Conservation (phyloP, 768 basidiomycete genomes). For the Amanita inopinata region DNA sequence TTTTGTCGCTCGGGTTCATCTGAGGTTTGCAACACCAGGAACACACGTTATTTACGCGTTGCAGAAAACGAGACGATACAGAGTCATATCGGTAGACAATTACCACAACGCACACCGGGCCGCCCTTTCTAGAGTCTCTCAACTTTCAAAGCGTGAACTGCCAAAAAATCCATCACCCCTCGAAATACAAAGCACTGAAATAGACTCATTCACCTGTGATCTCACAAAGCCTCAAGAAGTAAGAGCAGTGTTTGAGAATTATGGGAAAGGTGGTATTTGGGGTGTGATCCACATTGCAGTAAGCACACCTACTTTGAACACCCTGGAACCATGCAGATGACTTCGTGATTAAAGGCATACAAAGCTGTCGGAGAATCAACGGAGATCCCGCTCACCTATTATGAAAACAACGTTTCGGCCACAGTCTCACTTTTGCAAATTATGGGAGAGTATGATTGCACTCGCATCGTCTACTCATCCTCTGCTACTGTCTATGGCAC, state of each 20-base stretch:
- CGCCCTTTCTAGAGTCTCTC: slow-evolving; percentile 65
- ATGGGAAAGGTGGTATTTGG: slow-evolving; percentile 88
- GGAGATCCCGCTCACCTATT: slow-evolving; percentile 88
- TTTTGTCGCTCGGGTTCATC: too few species aligned
- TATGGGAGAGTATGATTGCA: slow-evolving; percentile 79
- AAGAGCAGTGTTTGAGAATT: slow-evolving; percentile 70
- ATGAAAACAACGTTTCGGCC: slow-evolving; percentile 87
- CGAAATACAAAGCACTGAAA: slow-evolving; percentile 63
- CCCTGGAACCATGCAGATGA: slow-evolving; percentile 2
- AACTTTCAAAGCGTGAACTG: slow-evolving; percentile 70
- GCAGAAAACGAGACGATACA: slow-evolving; percentile 81
- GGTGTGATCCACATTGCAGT: slow-evolving; percentile 95
- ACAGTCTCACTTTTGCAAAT: slow-evolving; percentile 78
- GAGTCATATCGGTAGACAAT: slow-evolving; percentile 93
- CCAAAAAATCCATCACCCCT: slow-evolving; percentile 52
- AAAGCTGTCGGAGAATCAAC: slow-evolving; percentile 98
- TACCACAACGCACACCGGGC: slow-evolving; percentile 81
- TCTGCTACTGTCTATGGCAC: slow-evolving; percentile 98
- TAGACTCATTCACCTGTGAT: slow-evolving; percentile 66
- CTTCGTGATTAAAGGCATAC: slow-evolving; percentile 54
- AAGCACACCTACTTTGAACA: slow-evolving; percentile 19
- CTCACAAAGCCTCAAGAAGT: slow-evolving; percentile 66
- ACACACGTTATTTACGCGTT: slow-evolving; percentile 88
- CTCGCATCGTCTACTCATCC: slow-evolving; percentile 91
- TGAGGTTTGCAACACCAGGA: slow-evolving; percentile 45